Conservation (phyloP, 345 rosid genomes). For the Nephelium lappaceum region DNA sequence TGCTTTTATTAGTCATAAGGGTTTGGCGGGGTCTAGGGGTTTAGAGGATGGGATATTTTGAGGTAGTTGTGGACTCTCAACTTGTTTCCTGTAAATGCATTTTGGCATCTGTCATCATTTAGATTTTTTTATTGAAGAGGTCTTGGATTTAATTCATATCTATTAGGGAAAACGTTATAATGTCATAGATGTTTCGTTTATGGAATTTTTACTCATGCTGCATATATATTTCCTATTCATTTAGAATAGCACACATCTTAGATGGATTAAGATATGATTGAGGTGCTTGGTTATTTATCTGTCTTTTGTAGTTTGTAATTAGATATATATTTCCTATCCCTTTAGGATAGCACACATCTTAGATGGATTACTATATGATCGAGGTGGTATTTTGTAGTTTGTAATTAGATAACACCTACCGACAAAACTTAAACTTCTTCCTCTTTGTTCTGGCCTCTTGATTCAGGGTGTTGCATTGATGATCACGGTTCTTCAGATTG, state of each 20-base stretch:
- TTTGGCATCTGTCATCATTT: background rate
- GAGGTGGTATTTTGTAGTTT: background rate
- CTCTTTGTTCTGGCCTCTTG: constrained; percentile 15
- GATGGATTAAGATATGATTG: background rate
- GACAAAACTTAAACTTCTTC: constrained; percentile 2
- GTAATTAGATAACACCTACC: background rate
- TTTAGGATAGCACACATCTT: too few species aligned
- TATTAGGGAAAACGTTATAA: background rate
- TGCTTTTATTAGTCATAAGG: background rate
- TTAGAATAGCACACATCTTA: too few species aligned
- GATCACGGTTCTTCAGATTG: constrained; percentile 94
- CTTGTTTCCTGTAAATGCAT: background rate
- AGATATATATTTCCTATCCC: background rate
- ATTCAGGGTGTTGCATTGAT: constrained; percentile 91
- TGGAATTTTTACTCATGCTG: background rate
- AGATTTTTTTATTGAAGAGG: background rate
- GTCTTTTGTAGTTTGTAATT: background rate
- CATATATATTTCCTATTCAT: too few species aligned
- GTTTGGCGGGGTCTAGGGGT: background rate
- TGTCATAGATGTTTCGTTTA: background rate
- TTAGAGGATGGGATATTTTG: background rate
- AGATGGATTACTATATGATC: background rate
- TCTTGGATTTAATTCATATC: background rate
- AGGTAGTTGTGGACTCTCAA: background rate
- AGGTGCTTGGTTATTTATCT: background rate